Evolutionary conservation across 2,329 filamentous ascomycete species (phyloP), one percentile per base, ranked within the genome.

Genomic region (Ramularia endophylla): DNA sequence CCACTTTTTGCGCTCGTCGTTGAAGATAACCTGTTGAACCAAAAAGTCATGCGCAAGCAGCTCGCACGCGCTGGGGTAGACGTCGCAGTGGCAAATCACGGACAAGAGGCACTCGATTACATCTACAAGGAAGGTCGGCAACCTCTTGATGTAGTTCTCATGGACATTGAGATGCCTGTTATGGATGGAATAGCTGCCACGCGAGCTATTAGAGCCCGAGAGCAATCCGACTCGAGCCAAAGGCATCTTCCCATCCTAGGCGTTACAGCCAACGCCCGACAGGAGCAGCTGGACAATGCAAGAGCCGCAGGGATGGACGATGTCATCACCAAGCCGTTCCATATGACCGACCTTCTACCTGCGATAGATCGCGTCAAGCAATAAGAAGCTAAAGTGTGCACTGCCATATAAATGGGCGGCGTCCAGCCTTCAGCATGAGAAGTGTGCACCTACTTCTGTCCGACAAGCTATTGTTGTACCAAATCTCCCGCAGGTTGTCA

Each of bases 271-370:
- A 88, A 74, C 83, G 40, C 68, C 72, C 20, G 66, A 68, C 42
- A 81, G 83, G 54, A 77, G 85, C 13, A 52, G 30, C 47, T 46
- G 31, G 33, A 75, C 44, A 78, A 74, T 50, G 83, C 85, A 40
- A 76, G 84, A 56, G 71, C 75, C 38, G 81, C 81, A n/a, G 84
- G 84, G 16, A 85, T 88, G 66, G 81, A 88, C 22, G 22, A 25
- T 6, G 11, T 25, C 13, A 40, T 52, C 11, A 48, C 50, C 30
- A 52, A 50, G 34, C 50, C 50, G 6, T 50, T 50, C 27, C 58
- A 68, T 8, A 69, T 71, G 32, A 58, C 59, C 2, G 67, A 70
- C 34, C 48, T 71, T 15, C 58, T 71, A 27, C 32, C 17, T 20
- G 32, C 17, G 8, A 34, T 34, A 6, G 6, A 25, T 25, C 22